phyloP scores from a whole-genome alignment of 257 asterid species.

The Nicotiana tabacum region DNA sequence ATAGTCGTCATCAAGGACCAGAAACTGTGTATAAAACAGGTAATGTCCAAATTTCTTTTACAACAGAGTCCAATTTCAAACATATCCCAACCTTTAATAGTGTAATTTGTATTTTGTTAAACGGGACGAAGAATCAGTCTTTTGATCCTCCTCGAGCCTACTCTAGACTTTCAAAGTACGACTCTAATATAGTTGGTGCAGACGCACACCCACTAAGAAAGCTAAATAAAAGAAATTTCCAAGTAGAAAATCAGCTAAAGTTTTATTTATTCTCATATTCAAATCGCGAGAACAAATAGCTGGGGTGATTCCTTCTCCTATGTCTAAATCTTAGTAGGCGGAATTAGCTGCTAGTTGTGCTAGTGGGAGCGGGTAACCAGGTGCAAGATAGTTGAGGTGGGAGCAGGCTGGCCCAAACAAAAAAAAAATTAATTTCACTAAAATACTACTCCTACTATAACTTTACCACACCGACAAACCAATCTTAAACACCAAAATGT shows the following conservation, averaged over 20 bases:
- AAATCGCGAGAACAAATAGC: too few relatives aligned
- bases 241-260: not conserved
- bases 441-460: not conserved
- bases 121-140: not conserved
- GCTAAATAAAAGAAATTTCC: not conserved
- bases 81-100: not conserved
- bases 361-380: too few relatives aligned
- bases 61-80: not conserved
- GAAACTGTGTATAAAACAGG: not conserved
- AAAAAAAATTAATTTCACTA: not conserved
- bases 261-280: too few relatives aligned
- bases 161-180: not conserved
- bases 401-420: too few relatives aligned
- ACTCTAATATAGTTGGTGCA: not conserved
- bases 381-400: too few relatives aligned
- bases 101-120: not conserved
- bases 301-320: too few relatives aligned
- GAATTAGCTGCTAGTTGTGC: too few relatives aligned
- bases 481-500: not conserved
- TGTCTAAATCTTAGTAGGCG: too few relatives aligned
- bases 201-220: not conserved
- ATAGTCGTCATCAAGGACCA: not conserved
- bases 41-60: not conserved
- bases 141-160: not conserved
- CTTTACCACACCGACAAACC: slow-evolving; percentile 6